Conservation (phyloP, 495 filamentous ascomycete species). For the Daldinia caldariorum region DNA sequence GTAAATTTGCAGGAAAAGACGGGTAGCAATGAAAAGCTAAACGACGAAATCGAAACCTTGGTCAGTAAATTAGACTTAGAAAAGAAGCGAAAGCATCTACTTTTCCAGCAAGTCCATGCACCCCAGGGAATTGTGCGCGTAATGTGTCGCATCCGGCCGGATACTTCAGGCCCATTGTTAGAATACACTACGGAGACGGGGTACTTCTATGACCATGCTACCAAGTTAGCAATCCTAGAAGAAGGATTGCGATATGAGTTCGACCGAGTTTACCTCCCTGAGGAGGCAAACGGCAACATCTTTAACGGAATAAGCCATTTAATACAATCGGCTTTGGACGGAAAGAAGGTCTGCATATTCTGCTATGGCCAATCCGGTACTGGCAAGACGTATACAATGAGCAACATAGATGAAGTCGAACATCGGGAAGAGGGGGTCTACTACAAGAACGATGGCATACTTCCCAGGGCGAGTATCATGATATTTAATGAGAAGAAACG, state of each 20-base stretch:
- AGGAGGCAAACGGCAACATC: slow-evolving; percentile 77
- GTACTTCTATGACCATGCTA: slow-evolving; percentile 43
- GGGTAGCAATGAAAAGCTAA: neutral
- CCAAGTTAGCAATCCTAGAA: slow-evolving; percentile 68
- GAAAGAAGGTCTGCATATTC: slow-evolving; percentile 97
- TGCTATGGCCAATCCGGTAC: slow-evolving; percentile 97
- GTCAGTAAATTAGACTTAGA: slow-evolving; percentile 78
- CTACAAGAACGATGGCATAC: slow-evolving; percentile 96
- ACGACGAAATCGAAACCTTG: neutral
- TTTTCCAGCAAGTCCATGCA: slow-evolving; percentile 95
- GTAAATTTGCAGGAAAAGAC: neutral
- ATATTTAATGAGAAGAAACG: slow-evolving; percentile 84
- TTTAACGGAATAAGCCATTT: slow-evolving; percentile 95
- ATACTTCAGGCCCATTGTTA: slow-evolving; percentile 67
- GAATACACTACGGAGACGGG: slow-evolving; percentile 71
- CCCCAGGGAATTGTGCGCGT: slow-evolving; percentile 96
- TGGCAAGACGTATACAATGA: slow-evolving; percentile 97
- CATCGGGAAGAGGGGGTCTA: slow-evolving; percentile 62
- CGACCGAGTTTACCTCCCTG: slow-evolving; percentile 86
- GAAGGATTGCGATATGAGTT: slow-evolving; percentile 82
- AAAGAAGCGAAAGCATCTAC: slow-evolving; percentile 82
- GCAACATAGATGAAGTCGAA: slow-evolving; percentile 66
- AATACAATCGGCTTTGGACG: slow-evolving; percentile 90
- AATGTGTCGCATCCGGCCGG: slow-evolving; percentile 91
- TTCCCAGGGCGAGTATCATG: slow-evolving; percentile 86